Base-by-base conservation (phyloP, 495 filamentous ascomycete genomes). In the Ramalina intermedia region DNA sequence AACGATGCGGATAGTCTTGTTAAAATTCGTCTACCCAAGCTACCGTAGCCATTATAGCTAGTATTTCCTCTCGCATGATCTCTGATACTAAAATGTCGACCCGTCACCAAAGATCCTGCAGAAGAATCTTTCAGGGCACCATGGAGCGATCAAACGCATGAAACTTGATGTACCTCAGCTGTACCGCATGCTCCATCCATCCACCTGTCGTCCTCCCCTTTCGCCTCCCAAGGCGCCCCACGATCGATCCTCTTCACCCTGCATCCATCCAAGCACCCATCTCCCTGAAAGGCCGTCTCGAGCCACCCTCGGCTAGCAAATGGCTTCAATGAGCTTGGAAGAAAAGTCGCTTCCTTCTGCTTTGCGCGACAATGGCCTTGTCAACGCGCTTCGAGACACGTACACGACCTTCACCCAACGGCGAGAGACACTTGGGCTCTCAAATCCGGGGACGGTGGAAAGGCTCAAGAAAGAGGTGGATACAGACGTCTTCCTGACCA, bases 361-460 rank as follows among this genome's bases (percentile, higher is more conserved):
- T 61, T 58, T 93, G 40, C 75, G 71, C 53, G 74, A 80, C 50
- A 95, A 94, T 60, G 72, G 84, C 46, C 66, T 90, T 40, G 69
- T 76, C 50, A 68, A 74, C 44, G 70, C 78, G 46, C 59, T 94
- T 52, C 72, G 74, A 66, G 83, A 94, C 71, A 80, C 78, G 65
- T 93, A 91, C 68, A 71, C 65, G 51, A 75, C 80, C 37, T 98
- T 98, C 65, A 80, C 80, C 41, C 84, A 90, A 49, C 78, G 84
- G 68, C 81, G 91, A 70, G 83, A 78, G 55, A 80, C 81, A 63
- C 75, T 99, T 53, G 90, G 88, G 52, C 73, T 99, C 44, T 75
- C 82, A 27, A 95, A 96, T 65, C 91, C 91, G 27, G 91, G 93
- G 46, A 84, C 83, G 21, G 79, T 96, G 48, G 91, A 99, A 65